Evolutionary conservation across 805 yeast genomes (phyloP).

Genomic region (Teunomyces kruisii): DNA sequence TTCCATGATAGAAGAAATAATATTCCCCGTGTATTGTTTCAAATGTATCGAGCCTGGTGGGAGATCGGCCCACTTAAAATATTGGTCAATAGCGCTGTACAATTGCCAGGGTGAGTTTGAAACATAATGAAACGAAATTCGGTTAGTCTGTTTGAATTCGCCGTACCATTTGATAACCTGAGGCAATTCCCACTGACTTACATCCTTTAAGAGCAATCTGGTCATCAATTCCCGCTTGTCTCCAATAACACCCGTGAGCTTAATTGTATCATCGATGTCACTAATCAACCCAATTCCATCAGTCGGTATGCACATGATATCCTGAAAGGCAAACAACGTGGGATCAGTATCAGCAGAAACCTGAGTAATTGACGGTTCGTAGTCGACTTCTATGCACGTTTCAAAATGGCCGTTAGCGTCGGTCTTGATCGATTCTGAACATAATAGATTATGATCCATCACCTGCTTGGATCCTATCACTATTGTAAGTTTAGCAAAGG

Average conservation of each 20-base stretch:
- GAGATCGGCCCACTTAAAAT: constrained; percentile 52
- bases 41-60: constrained; percentile 86
- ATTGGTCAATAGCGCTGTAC: constrained; percentile 58
- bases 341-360: constrained; percentile 50
- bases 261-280: constrained; percentile 94
- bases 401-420: constrained; percentile 70
- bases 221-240: constrained; percentile 81
- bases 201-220: constrained; percentile 70
- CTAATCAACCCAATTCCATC: constrained; percentile 73
- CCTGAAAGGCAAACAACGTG: constrained; percentile 46
- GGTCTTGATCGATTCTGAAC: constrained; percentile 41
- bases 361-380: constrained; percentile 60
- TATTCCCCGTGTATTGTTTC: constrained; percentile 82
- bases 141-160: constrained; percentile 40
- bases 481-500: constrained; percentile 54
- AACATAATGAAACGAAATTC: constrained; percentile 82
- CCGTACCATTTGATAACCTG: constrained; percentile 74
- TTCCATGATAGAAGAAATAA: constrained; percentile 78
- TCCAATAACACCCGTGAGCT: constrained; percentile 85
- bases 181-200: constrained; percentile 67
- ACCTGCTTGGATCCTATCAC: constrained; percentile 53
- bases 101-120: constrained; percentile 96
- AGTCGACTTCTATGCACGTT: constrained; percentile 50
- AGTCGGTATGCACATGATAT: constrained; percentile 40
- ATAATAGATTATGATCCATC: constrained; percentile 23